Evolutionary conservation across 2,329 filamentous ascomycete species (phyloP), one percentile per base, ranked within the genome.

Genomic region (Penicillium sp.): DNA sequence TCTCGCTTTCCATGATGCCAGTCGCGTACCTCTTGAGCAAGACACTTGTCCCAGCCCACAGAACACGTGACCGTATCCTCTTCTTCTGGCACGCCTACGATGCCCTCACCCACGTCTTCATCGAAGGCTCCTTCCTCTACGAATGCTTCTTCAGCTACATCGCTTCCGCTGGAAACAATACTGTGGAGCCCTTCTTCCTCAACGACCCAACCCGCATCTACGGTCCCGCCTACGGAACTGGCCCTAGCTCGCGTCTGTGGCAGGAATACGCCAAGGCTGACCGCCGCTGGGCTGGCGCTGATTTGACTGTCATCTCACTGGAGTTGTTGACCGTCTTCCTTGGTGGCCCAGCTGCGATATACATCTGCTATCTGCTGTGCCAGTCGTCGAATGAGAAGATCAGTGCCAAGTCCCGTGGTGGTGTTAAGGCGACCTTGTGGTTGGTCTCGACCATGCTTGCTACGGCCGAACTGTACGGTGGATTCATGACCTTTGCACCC

Each of bases 21-120:
- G 69, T 77, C 50, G 82, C 83, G 46, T 82, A 82, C 67, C 29
- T 75, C 31, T 72, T 78, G 50, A 82, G 81, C 40, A 65, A 74
- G 18, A 65, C 67, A 40, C 69, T 82, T 10, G 78, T 88, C 27
- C 83, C 86, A 4, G 68, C 75, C 18, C 67, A 78, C 1, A 78
- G 85, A 12, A 75, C 82, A 1, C 70, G 76, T 37, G 82, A 85
- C 53, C 90, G 91, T 58, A 77, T 89, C 69, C 86, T 97, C 61
- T 96, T 96, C 81, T 83, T 95, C 75, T 97, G 93, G 93, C 92
- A 97, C 77, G 82, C 90, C 37, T 95, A 96, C 76, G 92, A 97
- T 73, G 90, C 90, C 32, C 82, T 97, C 41, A 93, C 92, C 67
- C 94, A 99, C 78, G 85, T 95, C 74, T 80, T 91, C 71, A 88